Evolutionary conservation across 495 filamentous ascomycete species (phyloP).

Genomic region (Acidiella bohemica): DNA sequence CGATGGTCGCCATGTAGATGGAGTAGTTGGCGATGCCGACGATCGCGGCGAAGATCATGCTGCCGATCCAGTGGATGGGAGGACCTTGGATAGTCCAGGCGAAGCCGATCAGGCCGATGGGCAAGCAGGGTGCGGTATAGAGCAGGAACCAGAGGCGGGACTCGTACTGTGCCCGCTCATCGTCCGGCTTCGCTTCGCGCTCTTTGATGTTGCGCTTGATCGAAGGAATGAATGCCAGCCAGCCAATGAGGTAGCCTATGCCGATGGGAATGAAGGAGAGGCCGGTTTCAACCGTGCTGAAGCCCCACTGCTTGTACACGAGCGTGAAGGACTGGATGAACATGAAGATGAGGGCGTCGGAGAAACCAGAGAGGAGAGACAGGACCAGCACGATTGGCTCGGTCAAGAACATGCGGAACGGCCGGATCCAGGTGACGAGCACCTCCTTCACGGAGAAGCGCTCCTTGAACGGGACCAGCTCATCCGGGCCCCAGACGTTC

Average conservation of each 20-base stretch:
- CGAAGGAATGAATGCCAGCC: constrained; percentile 48
- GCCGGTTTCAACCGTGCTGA: constrained; percentile 41
- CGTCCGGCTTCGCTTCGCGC: constrained; percentile 37
- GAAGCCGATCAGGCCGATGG: constrained; percentile 57
- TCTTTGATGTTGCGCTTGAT: constrained; percentile 44
- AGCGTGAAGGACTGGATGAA: constrained; percentile 55
- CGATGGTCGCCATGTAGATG: constrained; percentile 72
- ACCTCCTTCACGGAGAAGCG: constrained; percentile 46
- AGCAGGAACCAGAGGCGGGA: constrained; percentile 46
- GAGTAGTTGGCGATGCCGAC: constrained; percentile 54
- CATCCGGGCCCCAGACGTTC: constrained; percentile 51
- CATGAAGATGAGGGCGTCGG: constrained; percentile 70
- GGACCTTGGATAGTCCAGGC: constrained; percentile 50
- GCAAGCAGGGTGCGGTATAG: constrained; percentile 46
- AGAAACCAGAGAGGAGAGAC: constrained; percentile 61
- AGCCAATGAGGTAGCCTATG: constrained; percentile 52
- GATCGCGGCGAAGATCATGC: constrained; percentile 49
- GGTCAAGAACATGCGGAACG: constrained; percentile 62
- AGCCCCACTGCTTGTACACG: constrained; percentile 53
- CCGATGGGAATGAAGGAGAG: constrained; percentile 51
- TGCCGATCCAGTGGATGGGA: constrained; percentile 48
- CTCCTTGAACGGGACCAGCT: constrained; percentile 43
- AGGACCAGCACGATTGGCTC: constrained; percentile 64
- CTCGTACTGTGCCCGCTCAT: constrained; percentile 49
- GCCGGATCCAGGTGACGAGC: constrained; percentile 49